These are phyloP conservation scores for Ophiostoma sp. DNA, from an alignment of 2,329 filamentous ascomycete genomes.

Conservation along the genomic window DNA sequence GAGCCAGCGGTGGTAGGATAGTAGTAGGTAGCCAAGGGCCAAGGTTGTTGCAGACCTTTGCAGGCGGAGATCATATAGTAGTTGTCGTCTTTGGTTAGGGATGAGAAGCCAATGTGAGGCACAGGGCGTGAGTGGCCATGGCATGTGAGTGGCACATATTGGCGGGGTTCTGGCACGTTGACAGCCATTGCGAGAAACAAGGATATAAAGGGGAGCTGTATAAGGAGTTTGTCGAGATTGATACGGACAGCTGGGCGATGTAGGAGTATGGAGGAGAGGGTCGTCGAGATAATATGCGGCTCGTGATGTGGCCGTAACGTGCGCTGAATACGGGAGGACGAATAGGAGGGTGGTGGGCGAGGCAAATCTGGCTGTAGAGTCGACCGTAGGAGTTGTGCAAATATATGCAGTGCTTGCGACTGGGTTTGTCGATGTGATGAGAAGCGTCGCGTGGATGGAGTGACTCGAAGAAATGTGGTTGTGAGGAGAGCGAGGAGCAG, in stretches of 20 bases:
- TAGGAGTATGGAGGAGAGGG: not conserved
- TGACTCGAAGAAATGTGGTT: not conserved
- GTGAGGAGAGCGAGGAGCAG: not conserved
- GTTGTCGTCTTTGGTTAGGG: conserved; percentile 71
- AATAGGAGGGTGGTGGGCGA: not conserved
- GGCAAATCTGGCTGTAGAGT: not conserved
- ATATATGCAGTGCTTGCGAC: not conserved
- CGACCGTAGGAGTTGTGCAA: not conserved
- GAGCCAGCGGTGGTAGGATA: not conserved
- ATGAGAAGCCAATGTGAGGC: conserved; percentile 85
- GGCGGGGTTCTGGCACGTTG: conserved; percentile 36
- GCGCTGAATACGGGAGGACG: not conserved
- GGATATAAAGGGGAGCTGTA: not conserved
- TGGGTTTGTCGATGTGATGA: not conserved
- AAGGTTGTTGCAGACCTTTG: conserved; percentile 55
- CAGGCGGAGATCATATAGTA: conserved; percentile 93
- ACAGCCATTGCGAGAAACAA: conserved; percentile 31
- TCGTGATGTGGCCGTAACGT: not conserved
- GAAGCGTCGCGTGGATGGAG: not conserved
- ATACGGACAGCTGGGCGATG: not conserved
- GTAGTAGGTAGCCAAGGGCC: too few species aligned
- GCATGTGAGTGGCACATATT: conserved; percentile 84
- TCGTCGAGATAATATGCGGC: not conserved
- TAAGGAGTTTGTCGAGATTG: not conserved
- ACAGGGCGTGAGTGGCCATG: conserved; percentile 92